Conservation (phyloP, 1,284 basidiomycete species). For the Pascua guehoae region DNA sequence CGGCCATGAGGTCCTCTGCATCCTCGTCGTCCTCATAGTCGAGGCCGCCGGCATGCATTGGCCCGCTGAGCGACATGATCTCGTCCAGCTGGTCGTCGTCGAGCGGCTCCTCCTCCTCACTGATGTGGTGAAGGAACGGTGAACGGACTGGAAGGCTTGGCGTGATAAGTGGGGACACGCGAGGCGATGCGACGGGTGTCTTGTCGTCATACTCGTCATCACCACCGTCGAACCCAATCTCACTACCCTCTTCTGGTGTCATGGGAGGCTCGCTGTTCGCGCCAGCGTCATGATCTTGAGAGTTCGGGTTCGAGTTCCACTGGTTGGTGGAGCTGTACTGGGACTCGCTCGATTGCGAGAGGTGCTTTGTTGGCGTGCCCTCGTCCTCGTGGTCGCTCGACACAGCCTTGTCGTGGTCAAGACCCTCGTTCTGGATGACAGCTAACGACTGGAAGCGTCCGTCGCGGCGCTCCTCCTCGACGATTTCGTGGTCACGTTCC, state of each 20-base stretch:
- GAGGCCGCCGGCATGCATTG: background rate
- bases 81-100: slow-evolving; percentile 20
- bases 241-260: background rate
- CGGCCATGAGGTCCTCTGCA: slow-evolving; percentile 9
- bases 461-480: slow-evolving; percentile 33
- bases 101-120: slow-evolving; percentile 20
- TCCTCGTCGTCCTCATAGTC: slow-evolving; percentile 9
- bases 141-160: slow-evolving; percentile 6
- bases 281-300: too few relatives aligned
- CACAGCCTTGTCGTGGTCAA: slow-evolving; percentile 3
- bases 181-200: slow-evolving; percentile 5
- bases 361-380: too few relatives aligned
- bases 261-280: too few relatives aligned
- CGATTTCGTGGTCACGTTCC: slow-evolving; percentile 16
- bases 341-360: too few relatives aligned
- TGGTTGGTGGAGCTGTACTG: too few relatives aligned
- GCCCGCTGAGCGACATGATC: slow-evolving; percentile 10
- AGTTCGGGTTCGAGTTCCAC: too few relatives aligned
- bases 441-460: slow-evolving; percentile 41
- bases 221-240: background rate
- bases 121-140: slow-evolving; percentile 15
- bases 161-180: background rate
- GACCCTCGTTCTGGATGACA: slow-evolving; percentile 21
- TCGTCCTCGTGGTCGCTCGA: background rate
- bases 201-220: slow-evolving; percentile 6